Base-by-base conservation (phyloP, 495 filamentous ascomycete species). In the Hypoxylon fragiforme region DNA sequence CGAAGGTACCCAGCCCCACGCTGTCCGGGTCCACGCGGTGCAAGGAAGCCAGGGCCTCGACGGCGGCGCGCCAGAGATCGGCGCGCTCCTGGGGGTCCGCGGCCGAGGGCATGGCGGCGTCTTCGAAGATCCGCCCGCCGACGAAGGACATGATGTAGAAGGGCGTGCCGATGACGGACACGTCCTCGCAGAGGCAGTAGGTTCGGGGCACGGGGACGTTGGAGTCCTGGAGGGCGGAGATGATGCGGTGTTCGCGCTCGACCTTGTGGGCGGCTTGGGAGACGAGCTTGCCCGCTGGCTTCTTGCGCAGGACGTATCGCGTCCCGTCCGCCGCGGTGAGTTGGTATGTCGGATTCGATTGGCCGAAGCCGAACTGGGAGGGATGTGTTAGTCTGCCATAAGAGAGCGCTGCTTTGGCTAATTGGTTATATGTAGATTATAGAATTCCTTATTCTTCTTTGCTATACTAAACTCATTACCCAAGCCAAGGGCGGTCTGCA, bases 101-200 rank as follows among this genome's bases (percentile, higher is more conserved):
- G 0, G 95, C 87, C 2, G 73, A 82, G 6, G 91, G 94, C 65
- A 98, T 82, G 2, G 87, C 77, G 3, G 91, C 85, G 70, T 97
- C 89, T 55, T 91, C 88, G 65, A 96, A 89, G 65, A 96, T 95
- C 57, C 94, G 84, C 14, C 92, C 92, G 62, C 92, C 87, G 42
- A 97, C 76, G 66, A 92, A 97, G 55, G 88, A 83, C 92, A 98
- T 97, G 54, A 97, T 88, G 71, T 97, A 97, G 71, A 98, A 98
- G 11, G 89, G 81, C 3, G 91, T 97, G 18, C 90, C 94, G 58
- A 97, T 76, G 3, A 98, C 82, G 28, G 60, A 70, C 28, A 67
- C 63, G 67, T 98, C 92, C 60, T 91, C 83, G 73, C 94, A 98
- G 9, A 97, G 81, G 64, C 87, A 89, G 65, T 91, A 86, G 2